Evolutionary conservation across 2,329 filamentous ascomycete species (phyloP).

Genomic region (Hirsutella thompsonii): DNA sequence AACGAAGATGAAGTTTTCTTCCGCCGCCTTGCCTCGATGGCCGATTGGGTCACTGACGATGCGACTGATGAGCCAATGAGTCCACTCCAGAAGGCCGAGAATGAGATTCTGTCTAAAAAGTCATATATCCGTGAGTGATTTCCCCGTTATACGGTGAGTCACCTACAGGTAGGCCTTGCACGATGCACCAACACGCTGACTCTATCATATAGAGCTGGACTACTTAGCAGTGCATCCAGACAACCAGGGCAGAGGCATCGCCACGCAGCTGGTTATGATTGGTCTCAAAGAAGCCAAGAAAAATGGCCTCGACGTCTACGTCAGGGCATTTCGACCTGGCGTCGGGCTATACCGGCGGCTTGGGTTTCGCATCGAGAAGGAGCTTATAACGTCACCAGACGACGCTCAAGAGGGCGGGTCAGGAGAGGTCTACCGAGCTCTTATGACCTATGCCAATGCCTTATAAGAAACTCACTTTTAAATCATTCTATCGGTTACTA

Average conservation of each 20-base stretch:
- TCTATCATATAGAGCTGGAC: conserved; percentile 9
- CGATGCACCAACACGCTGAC: conserved; percentile 1
- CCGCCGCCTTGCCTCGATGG: conserved; percentile 4
- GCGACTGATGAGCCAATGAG: conserved; percentile 2
- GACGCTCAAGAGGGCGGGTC: conserved; percentile 1
- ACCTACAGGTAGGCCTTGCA: not conserved
- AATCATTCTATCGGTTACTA: too few relatives aligned
- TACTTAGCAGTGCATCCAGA: conserved; percentile 16
- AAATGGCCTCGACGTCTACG: conserved; percentile 11
- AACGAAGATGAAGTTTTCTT: conserved; percentile 4
- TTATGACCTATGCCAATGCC: conserved; percentile 4
- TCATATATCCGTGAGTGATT: conserved; percentile 7
- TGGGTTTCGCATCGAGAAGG: conserved; percentile 3
- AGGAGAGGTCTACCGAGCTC: conserved; percentile 3
- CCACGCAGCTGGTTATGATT: conserved; percentile 10
- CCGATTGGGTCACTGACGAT: conserved; percentile 3
- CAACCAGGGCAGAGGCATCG: conserved; percentile 13
- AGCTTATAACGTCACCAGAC: conserved; percentile 1
- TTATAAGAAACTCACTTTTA: too few relatives aligned
- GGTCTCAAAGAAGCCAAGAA: conserved; percentile 12
- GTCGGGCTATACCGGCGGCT: conserved; percentile 2
- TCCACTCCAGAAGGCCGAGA: conserved; percentile 3
- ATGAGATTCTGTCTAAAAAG: conserved; percentile 3
- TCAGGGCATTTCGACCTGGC: conserved; percentile 2
- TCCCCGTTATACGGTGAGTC: not conserved